Percentiles rank a stretch among this genome's conserved stretches.
Conservation (phyloP, 2,329 filamentous ascomycete genomes). For the Gliomastix tumulicola region DNA sequence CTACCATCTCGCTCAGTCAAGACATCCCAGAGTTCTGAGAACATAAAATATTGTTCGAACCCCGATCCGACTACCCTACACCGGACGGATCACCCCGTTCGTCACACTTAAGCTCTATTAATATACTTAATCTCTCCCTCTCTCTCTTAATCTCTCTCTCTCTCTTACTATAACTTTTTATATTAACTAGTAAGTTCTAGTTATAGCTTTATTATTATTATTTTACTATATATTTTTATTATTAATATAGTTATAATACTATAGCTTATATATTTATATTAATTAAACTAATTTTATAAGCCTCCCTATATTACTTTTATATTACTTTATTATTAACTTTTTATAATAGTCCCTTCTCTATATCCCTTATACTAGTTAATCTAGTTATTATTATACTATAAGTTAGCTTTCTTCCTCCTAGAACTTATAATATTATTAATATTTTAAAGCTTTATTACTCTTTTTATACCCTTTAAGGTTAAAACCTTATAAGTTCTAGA, state of each 20-base stretch:
- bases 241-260: constrained; percentile 2
- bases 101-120: not conserved
- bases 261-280: constrained; percentile 1
- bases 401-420: not conserved
- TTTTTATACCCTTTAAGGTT: not conserved
- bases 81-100: too few species aligned
- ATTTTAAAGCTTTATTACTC: not conserved
- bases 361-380: not conserved
- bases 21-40: too few species aligned
- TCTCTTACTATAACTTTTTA: not conserved
- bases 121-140: not conserved
- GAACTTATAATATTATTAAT: not conserved
- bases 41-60: too few species aligned
- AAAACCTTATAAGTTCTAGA: not conserved
- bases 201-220: not conserved
- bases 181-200: not conserved
- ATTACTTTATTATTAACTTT: not conserved
- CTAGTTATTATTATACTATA: not conserved
- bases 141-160: not conserved
- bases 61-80: too few species aligned
- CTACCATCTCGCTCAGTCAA: too few species aligned
- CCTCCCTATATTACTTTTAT: not conserved
- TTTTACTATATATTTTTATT: not conserved
- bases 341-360: not conserved
- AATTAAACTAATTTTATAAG: not conserved